Percentiles rank a stretch among this genome's conserved stretches.
These are phyloP conservation scores for Stygiomarasmius scandens DNA, from an alignment of 1,284 basidiomycete species.

Conservation along the genomic window DNA sequence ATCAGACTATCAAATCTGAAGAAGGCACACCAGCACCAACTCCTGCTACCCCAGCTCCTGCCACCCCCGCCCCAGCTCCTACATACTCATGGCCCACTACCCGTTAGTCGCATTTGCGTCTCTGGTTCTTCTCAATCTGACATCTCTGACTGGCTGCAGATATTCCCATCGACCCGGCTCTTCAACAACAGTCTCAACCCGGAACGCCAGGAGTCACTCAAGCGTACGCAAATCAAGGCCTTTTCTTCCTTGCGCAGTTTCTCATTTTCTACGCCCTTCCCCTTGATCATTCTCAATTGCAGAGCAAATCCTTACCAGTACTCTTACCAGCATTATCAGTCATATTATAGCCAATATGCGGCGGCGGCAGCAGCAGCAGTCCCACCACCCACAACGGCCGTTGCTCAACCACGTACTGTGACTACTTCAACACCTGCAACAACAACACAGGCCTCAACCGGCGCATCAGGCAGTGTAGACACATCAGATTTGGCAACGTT, in stretches of 20 bases:
- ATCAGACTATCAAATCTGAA: conserved; percentile 3
- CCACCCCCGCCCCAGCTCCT: not conserved
- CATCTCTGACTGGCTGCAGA: conserved; percentile 32
- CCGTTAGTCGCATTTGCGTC: no score
- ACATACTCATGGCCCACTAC: no score
- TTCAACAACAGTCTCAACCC: conserved; percentile 39
- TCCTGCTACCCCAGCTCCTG: not conserved
- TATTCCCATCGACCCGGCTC: conserved; percentile 70
- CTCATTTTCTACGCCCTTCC: no score
- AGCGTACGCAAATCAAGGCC: conserved; percentile 27
- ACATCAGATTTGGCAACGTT: conserved; percentile 73
- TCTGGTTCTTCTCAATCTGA: no score
- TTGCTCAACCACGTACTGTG: conserved; percentile 10
- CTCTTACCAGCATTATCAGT: conserved; percentile 52
- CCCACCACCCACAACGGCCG: not conserved
- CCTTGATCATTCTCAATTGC: conserved; percentile 15
- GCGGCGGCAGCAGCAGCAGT: not conserved
- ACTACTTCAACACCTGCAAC: conserved; percentile 16
- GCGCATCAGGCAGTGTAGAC: conserved; percentile 33
- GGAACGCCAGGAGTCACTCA: conserved; percentile 37
- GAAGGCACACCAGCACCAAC: conserved; percentile 2
- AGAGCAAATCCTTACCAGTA: conserved; percentile 54
- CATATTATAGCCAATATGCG: conserved; percentile 43
- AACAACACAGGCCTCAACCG: conserved; percentile 23
- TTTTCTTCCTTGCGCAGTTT: no score